These are phyloP conservation scores for Haematococcus lacustris DNA, from an alignment of 139 green algal species.

Conservation along the genomic window DNA sequence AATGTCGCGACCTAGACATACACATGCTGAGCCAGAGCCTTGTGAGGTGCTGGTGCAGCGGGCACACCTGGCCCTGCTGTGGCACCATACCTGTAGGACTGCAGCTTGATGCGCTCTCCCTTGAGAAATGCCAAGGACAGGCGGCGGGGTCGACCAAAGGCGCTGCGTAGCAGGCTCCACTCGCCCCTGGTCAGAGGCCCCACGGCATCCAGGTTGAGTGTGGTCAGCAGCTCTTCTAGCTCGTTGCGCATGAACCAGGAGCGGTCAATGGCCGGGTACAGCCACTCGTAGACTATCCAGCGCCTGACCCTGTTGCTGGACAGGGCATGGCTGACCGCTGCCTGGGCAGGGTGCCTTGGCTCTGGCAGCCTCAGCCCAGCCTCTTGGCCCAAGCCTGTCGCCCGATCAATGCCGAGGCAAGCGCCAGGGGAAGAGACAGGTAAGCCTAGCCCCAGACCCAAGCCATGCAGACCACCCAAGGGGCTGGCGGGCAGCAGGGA, in stretches of 20 bases:
- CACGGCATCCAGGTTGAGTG: background rate
- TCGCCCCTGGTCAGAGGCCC: slow-evolving; percentile 4
- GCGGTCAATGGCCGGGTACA: slow-evolving; percentile 55
- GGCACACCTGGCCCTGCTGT: background rate
- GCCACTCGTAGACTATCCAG: background rate
- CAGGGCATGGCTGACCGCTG: too few species aligned
- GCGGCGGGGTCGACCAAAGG: slow-evolving; percentile 55
- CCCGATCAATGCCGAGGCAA: too few species aligned
- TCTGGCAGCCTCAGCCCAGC: too few species aligned
- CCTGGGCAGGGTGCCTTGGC: too few species aligned
- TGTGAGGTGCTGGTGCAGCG: slow-evolving; percentile 2
- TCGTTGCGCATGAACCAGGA: slow-evolving; percentile 66
- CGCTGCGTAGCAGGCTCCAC: slow-evolving; percentile 11
- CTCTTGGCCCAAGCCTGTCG: too few species aligned
- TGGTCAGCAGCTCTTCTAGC: slow-evolving; percentile 21
- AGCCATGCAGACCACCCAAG: too few species aligned
- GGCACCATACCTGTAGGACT: slow-evolving; percentile 40
- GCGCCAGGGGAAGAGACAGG: too few species aligned
- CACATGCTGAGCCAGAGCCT: slow-evolving; percentile 26
- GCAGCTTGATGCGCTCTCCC: slow-evolving; percentile 50
- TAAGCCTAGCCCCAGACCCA: too few species aligned
- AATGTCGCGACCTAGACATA: slow-evolving; percentile 8
- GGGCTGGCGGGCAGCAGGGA: too few species aligned
- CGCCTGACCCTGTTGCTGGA: too few species aligned
- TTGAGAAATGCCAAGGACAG: slow-evolving; percentile 64